These are phyloP conservation scores for Digitaria exilis DNA, from an alignment of 202 grass and related monocot genomes.

Conservation along the genomic window DNA sequence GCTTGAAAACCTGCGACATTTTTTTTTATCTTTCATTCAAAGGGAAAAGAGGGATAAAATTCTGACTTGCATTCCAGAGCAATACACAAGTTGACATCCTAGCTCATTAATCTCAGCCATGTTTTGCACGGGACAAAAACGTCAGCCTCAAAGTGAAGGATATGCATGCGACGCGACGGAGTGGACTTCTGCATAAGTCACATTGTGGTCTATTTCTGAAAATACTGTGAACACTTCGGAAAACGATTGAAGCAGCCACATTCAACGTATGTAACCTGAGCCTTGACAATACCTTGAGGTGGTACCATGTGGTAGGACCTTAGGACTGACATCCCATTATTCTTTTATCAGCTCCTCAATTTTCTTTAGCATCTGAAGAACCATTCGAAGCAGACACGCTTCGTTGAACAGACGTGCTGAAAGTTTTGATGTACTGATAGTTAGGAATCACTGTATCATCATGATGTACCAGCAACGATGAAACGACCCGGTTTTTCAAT, in stretches of 20 bases:
- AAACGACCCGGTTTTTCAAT: no score
- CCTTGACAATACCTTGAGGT: not conserved
- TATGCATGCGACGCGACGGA: no score
- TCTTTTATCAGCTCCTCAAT: not conserved
- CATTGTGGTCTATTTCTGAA: not conserved
- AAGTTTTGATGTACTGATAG: slow-evolving; percentile 3
- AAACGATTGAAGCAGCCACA: not conserved
- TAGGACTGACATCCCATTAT: not conserved
- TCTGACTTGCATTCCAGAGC: not conserved
- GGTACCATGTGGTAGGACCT: not conserved
- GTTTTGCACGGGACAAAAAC: not conserved
- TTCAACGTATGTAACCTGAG: not conserved
- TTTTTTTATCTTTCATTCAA: not conserved
- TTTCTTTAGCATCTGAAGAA: not conserved
- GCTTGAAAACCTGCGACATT: not conserved
- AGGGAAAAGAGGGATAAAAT: not conserved
- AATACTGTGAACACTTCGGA: not conserved
- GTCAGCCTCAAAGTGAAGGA: not conserved
- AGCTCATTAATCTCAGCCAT: not conserved
- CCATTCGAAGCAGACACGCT: not conserved
- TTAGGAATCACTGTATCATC: not conserved
- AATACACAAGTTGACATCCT: not conserved
- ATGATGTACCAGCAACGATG: not conserved
- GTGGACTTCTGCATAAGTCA: not conserved
- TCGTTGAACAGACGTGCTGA: not conserved